A percentile compares a stretch with the other conserved stretches of the same genome.
These are phyloP conservation scores for Colletotrichum coccodes DNA, from an alignment of 2,329 filamentous ascomycete species.

Conservation along the genomic window DNA sequence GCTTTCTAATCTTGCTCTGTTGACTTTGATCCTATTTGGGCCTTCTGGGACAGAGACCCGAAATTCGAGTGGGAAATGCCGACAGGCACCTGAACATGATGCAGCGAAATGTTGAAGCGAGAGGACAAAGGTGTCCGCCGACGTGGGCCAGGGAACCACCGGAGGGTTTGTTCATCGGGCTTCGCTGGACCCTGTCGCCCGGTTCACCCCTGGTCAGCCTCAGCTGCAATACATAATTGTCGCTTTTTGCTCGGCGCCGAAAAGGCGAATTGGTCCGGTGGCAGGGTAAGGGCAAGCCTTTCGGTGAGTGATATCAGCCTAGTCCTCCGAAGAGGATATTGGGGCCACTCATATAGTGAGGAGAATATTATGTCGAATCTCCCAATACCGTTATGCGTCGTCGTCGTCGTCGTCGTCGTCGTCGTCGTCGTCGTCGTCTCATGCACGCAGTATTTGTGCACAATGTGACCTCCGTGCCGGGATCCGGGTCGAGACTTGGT, in stretches of 20 bases:
- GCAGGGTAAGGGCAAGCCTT: neutral
- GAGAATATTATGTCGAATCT: no score
- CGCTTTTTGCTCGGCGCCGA: neutral
- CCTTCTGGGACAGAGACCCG: neutral
- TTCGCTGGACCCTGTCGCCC: neutral
- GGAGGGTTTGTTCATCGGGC: neutral
- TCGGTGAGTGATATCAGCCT: conserved; percentile 27
- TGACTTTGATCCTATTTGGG: neutral
- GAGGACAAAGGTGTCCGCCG: neutral
- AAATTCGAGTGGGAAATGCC: neutral
- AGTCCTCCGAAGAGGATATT: neutral
- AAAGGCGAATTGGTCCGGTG: neutral
- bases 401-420: neutral
- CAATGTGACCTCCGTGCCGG: neutral
- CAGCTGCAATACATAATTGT: neutral
- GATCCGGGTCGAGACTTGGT: neutral
- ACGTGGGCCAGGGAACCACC: neutral
- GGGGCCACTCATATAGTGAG: neutral
- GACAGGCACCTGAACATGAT: neutral
- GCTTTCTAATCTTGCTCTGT: neutral
- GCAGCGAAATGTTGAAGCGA: neutral
- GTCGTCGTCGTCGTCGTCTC: neutral
- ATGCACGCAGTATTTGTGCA: neutral
- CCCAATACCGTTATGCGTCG: neutral
- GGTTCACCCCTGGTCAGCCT: neutral